Conservation (phyloP, 345 rosid genomes). For the Hypericum perforatum region DNA sequence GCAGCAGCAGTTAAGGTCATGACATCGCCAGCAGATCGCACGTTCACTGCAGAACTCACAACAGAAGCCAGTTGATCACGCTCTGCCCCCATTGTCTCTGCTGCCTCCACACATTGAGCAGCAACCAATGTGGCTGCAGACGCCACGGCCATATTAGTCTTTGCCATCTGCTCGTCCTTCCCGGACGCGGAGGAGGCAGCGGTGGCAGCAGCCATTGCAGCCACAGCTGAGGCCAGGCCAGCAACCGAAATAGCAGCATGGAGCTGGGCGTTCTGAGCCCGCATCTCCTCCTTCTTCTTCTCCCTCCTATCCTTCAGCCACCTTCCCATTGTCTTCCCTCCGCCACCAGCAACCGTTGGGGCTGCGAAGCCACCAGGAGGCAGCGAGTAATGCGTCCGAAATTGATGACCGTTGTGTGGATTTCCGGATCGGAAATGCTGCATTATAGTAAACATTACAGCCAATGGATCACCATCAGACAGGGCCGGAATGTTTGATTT, state of each 20-base stretch:
- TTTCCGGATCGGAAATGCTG: too few relatives aligned
- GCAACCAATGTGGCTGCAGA: conserved; percentile 92
- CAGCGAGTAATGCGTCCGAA: too few relatives aligned
- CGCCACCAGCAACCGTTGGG: conserved; percentile 27
- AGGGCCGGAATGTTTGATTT: too few relatives aligned
- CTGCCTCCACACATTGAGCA: conserved; percentile 96
- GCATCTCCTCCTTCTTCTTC: conserved; percentile 82
- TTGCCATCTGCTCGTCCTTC: conserved; percentile 56
- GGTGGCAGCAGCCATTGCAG: conserved; percentile 73
- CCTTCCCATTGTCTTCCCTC: conserved; percentile 78
- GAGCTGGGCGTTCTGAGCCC: conserved; percentile 81
- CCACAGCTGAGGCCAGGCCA: conserved; percentile 81
- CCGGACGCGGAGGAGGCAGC: conserved; percentile 52
- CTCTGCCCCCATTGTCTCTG: conserved; percentile 83
- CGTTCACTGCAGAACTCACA: conserved; percentile 85
- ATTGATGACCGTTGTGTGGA: too few relatives aligned
- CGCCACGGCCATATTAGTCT: conserved; percentile 79
- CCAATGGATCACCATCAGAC: too few relatives aligned
- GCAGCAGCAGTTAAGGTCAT: conserved; percentile 91
- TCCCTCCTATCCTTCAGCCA: conserved; percentile 96
- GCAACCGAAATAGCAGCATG: conserved; percentile 91
- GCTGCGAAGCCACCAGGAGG: conserved; percentile 27
- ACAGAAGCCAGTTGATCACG: conserved; percentile 71
- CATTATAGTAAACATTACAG: too few relatives aligned
- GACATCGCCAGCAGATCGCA: conserved; percentile 74